Conservation (phyloP, 116 monocot genomes). For the Phalaenopsis hybrid region DNA sequence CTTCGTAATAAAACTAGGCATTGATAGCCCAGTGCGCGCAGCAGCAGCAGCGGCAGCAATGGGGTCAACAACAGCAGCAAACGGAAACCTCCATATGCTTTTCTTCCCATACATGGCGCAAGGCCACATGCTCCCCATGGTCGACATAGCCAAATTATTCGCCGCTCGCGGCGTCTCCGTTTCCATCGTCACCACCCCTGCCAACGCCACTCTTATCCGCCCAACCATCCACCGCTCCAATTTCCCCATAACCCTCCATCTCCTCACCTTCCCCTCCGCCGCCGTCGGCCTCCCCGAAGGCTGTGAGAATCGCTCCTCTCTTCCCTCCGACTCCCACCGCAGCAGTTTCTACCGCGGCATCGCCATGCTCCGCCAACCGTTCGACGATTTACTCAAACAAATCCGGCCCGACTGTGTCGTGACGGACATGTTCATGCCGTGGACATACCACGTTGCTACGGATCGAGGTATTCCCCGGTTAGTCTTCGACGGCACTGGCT, state of each 20-base stretch:
- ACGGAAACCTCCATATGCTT: conserved; percentile 8
- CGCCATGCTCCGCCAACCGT: neutral
- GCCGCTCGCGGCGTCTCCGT: conserved; percentile 7
- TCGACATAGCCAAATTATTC: conserved; percentile 16
- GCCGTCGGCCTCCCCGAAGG: conserved; percentile 18
- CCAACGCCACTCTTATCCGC: conserved; percentile 1
- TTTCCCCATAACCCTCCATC: conserved; percentile 4
- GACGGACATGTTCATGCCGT: conserved; percentile 12
- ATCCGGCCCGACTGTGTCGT: conserved; percentile 11
- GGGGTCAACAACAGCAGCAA: no score
- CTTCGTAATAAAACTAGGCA: no score
- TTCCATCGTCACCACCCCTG: conserved; percentile 20
- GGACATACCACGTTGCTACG: conserved; percentile 6
- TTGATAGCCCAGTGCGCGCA: no score
- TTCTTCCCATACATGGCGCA: conserved; percentile 20
- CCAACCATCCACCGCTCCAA: conserved; percentile 2
- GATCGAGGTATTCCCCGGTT: neutral
- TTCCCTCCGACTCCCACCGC: neutral
- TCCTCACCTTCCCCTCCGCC: conserved; percentile 37
- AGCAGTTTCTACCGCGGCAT: conserved; percentile 16
- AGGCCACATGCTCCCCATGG: conserved; percentile 21
- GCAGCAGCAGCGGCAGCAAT: no score
- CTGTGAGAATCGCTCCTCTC: conserved; percentile 14
- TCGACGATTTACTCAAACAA: neutral
- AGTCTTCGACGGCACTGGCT: neutral